A percentile compares a stretch with the other conserved stretches of the same genome.
These are phyloP conservation scores for Stephania yunnanensis DNA, from an alignment of 164 flowering plant species.

Conservation along the genomic window DNA sequence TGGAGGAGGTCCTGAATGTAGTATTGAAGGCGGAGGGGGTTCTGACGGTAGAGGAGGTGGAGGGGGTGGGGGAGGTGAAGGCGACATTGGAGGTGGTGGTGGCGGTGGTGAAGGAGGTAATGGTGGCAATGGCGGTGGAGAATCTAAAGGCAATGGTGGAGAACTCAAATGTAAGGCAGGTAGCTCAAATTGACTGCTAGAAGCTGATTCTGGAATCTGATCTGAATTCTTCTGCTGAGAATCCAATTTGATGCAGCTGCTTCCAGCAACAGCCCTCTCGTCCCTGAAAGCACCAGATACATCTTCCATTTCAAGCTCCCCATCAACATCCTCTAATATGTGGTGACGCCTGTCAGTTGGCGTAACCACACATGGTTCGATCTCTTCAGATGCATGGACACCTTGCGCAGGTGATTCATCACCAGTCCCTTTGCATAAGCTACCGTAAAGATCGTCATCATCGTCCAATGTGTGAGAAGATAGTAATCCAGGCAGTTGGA, in stretches of 20 bases:
- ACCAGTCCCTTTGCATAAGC: constrained; percentile 29
- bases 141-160: constrained; percentile 54
- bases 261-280: constrained; percentile 23
- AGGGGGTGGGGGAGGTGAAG: constrained; percentile 17
- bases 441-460: constrained; percentile 50
- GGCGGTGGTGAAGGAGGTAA: constrained; percentile 42
- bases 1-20: constrained; percentile 30
- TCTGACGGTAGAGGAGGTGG: constrained; percentile 22
- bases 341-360: constrained; percentile 64
- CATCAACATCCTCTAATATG: constrained; percentile 79
- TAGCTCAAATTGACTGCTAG: constrained; percentile 26
- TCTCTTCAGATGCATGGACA: constrained; percentile 24
- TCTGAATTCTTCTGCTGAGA: constrained; percentile 23
- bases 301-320: constrained; percentile 96
- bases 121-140: constrained; percentile 56
- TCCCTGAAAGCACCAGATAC: constrained; percentile 60
- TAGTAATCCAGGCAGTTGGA: constrained; percentile 86
- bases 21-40: constrained; percentile 24
- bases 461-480: constrained; percentile 68
- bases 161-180: constrained; percentile 62
- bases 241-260: constrained; percentile 24
- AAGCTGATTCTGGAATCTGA: constrained; percentile 23
- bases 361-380: constrained; percentile 34
- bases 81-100: constrained; percentile 24
- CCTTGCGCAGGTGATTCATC: constrained; percentile 31